Percentiles rank a stretch among this genome's conserved stretches.
Conservation (phyloP, 1,139 yeast species). For the Debaryomyces psychrophilus region DNA sequence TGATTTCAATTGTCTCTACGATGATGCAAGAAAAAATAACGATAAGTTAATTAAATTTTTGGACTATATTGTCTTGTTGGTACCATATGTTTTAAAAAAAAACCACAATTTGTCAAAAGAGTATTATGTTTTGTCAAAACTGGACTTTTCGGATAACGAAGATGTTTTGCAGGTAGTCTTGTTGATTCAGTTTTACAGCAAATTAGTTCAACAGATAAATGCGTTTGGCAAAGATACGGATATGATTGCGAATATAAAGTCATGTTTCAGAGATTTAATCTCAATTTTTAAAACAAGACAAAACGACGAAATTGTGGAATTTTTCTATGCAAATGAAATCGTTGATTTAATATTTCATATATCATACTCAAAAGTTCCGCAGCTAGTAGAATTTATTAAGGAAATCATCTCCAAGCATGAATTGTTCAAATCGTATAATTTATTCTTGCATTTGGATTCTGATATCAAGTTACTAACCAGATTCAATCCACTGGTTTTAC, state of each 20-base stretch:
- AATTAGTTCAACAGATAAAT: conserved; percentile 18
- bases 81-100: conserved; percentile 16
- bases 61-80: conserved; percentile 24
- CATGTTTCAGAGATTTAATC: conserved; percentile 18
- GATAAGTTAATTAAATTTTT: conserved; percentile 26
- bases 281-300: conserved; percentile 17
- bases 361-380: conserved; percentile 20
- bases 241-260: conserved; percentile 18
- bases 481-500: conserved; percentile 27
- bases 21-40: conserved; percentile 12
- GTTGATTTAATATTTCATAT: conserved; percentile 21
- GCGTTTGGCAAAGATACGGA: conserved; percentile 7
- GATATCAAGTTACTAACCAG: conserved; percentile 29
- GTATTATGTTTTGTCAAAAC: conserved; percentile 1
- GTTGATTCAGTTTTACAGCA: conserved; percentile 32
- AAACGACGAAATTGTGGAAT: conserved; percentile 16
- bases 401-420: conserved; percentile 14
- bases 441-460: conserved; percentile 21
- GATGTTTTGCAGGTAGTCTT: conserved; percentile 33
- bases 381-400: conserved; percentile 12
- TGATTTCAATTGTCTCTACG: conserved; percentile 9
- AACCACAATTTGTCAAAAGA: not conserved
- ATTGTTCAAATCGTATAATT: conserved; percentile 28
- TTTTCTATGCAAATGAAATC: conserved; percentile 24
- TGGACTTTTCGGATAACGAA: conserved; percentile 15